A percentile compares a stretch with the other conserved stretches of the same genome.
Conservation (phyloP, 2,329 filamentous ascomycete genomes). For the Pyrenochaeta sp. region DNA sequence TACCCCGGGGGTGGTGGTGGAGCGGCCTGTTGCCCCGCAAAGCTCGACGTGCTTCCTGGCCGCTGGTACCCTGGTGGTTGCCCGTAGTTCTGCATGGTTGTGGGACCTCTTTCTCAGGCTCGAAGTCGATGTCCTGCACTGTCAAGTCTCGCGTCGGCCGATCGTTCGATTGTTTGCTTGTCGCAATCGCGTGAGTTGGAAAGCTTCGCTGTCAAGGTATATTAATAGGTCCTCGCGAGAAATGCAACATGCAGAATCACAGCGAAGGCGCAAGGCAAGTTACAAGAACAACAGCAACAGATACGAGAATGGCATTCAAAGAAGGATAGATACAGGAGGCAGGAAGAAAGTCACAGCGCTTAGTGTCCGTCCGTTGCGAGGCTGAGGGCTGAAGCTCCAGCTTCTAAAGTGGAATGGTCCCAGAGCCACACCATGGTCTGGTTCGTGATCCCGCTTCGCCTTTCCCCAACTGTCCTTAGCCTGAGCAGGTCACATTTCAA, state of each 20-base stretch:
- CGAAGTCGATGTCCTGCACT: not conserved
- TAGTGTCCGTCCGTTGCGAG: conserved; percentile 25
- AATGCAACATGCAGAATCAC: conserved; percentile 14
- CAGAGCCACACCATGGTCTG: conserved; percentile 25
- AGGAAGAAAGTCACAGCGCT: conserved; percentile 14
- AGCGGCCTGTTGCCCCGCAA: conserved; percentile 29
- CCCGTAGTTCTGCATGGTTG: conserved; percentile 45
- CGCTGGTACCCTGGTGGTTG: conserved; percentile 38
- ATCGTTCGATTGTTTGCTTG: conserved; percentile 1
- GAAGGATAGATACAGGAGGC: conserved; percentile 28
- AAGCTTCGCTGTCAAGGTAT: conserved; percentile 18
- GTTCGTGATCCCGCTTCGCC: conserved; percentile 13
- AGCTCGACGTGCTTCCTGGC: conserved; percentile 42
- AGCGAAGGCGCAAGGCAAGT: conserved; percentile 14
- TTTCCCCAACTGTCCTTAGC: conserved; percentile 8
- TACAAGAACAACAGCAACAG: conserved; percentile 14
- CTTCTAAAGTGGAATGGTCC: conserved; percentile 23
- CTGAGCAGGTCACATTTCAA: not conserved
- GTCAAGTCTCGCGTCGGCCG: conserved; percentile 1
- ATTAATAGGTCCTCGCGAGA: conserved; percentile 22
- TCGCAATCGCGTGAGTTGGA: conserved; percentile 3
- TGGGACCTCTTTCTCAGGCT: not conserved
- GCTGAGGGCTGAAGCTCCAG: conserved; percentile 38
- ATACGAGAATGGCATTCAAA: conserved; percentile 17
- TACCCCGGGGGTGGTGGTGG: conserved; percentile 33